A percentile compares a stretch with the other conserved stretches of the same genome.
Conservation (phyloP, 768 basidiomycete genomes). For the Rhodotorula kratochvilovae region DNA sequence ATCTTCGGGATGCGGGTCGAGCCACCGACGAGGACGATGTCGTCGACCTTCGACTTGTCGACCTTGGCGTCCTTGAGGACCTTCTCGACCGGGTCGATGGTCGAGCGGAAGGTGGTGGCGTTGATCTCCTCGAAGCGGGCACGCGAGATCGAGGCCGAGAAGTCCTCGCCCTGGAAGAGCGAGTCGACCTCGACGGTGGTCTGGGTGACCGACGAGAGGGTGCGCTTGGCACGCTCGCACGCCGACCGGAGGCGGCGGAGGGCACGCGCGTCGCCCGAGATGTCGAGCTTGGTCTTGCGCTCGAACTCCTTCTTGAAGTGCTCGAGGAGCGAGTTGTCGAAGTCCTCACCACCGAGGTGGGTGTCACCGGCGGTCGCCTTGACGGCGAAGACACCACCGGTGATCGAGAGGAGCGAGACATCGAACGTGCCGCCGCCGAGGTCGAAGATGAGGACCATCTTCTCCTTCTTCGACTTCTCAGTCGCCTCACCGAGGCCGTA, state of each 20-base stretch:
- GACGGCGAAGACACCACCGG: slow-evolving; percentile 95
- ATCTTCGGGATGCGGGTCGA: slow-evolving; percentile 99
- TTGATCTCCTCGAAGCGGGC: slow-evolving; percentile 99
- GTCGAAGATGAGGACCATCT: slow-evolving; percentile 99
- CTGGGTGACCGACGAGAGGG: slow-evolving; percentile 94
- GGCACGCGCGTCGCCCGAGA: slow-evolving; percentile 94
- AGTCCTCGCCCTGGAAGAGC: slow-evolving; percentile 95
- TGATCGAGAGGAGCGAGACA: slow-evolving; percentile 97
- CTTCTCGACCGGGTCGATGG: slow-evolving; percentile 96
- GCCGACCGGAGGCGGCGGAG: slow-evolving; percentile 91
- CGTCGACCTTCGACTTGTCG: slow-evolving; percentile 69
- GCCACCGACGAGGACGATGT: slow-evolving; percentile 98
- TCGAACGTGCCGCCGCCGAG: slow-evolving; percentile 99
- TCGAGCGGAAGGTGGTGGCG: slow-evolving; percentile 88
- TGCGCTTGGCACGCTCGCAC: slow-evolving; percentile 99
- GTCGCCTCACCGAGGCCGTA: slow-evolving; percentile 70
- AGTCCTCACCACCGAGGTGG: slow-evolving; percentile 99
- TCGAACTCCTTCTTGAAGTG: slow-evolving; percentile 99
- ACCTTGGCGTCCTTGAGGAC: slow-evolving; percentile 99
- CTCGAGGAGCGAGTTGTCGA: slow-evolving; percentile 94
- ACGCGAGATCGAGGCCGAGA: slow-evolving; percentile 97
- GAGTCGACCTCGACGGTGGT: slow-evolving; percentile 99
- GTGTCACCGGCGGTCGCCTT: slow-evolving; percentile 99
- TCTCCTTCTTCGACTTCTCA: slow-evolving; percentile 86
- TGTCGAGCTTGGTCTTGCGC: slow-evolving; percentile 92